Conservation (phyloP, 2,329 filamentous ascomycete species). For the Lachnellula arida region DNA sequence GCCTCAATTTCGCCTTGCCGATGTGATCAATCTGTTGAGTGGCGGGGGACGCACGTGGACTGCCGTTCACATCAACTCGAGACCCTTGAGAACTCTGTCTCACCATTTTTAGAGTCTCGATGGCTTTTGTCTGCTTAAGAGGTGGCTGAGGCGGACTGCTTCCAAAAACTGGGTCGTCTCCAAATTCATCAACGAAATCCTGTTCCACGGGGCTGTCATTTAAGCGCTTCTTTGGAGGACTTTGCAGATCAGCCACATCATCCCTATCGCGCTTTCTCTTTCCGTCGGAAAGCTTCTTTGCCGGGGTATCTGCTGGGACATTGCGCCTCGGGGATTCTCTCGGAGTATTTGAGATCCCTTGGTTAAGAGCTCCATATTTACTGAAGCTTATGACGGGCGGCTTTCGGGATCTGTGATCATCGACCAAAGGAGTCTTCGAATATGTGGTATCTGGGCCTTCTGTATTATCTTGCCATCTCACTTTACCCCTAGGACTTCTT, state of each 20-base stretch:
- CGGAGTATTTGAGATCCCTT: slow-evolving; percentile 5
- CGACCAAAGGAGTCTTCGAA: slow-evolving; percentile 2
- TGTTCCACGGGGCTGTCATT: slow-evolving; percentile 1
- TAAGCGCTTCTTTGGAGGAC: slow-evolving; percentile 8
- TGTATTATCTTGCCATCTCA: background rate
- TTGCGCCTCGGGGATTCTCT: background rate
- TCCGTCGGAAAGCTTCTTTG: background rate
- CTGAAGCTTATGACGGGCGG: slow-evolving; percentile 11
- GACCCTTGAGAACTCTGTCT: slow-evolving; percentile 10
- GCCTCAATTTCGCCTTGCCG: background rate
- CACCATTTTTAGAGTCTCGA: no score
- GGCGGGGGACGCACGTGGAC: slow-evolving; percentile 9
- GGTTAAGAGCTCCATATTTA: slow-evolving; percentile 13
- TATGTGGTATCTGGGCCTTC: background rate
- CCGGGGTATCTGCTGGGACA: background rate
- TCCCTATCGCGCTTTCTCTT: slow-evolving; percentile 9
- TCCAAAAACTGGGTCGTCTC: background rate
- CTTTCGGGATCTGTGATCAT: slow-evolving; percentile 14
- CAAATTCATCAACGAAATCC: background rate
- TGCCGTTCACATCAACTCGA: slow-evolving; percentile 22
- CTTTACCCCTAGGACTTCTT: background rate
- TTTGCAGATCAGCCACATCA: background rate
- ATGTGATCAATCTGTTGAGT: slow-evolving; percentile 7
- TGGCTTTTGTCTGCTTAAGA: no score
- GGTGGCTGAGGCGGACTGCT: background rate